Evolutionary conservation across 495 filamentous ascomycete species (phyloP), one percentile per base, ranked within the genome.

Genomic region (Trichocladium uniseriatum): DNA sequence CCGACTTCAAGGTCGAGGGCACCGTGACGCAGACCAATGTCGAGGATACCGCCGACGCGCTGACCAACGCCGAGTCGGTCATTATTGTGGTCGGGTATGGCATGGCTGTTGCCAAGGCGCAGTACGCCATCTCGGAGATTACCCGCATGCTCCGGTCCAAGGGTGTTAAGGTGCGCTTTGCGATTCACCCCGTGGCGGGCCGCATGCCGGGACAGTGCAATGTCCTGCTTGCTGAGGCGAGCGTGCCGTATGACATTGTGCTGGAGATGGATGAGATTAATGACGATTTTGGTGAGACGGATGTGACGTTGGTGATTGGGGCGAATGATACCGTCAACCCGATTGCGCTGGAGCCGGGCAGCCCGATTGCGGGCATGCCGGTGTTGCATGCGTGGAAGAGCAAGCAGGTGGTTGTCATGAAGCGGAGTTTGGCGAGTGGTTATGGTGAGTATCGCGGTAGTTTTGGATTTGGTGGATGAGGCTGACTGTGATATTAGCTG

Each of bases 201-300:
- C 76, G 86, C 21, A 91, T 91, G 86, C 86, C 86, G 0, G 86
- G 86, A 2, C 86, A 91, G 61, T 89, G 85, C 67, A 91, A 91
- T 56, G 86, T 91, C 7, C 70, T 91, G 8, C 76, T 89, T 6
- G 86, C 86, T 3, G 86, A 91, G 58, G 86, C 86, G 1, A 81
- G 77, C 21, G 86, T 91, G 27, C 84, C 84, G 5, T 91, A 91
- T 59, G 86, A 90, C 57, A 89, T 88, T 41, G 84, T 89, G 29
- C 71, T 88, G 15, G 86, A 91, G 68, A 89, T 89, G 86, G 86
- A 89, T 62, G 86, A 91, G 65, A 89, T 91, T 67, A 91, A 91
- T 65, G 86, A 91, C 42, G 86, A 89, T 62, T 91, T 91, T 65
- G 57, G 69, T 31, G 82, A 88, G 32, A 89, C 86, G 0, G 86